Base-by-base conservation (phyloP, 2,329 filamentous ascomycete species). In the Paraphoma sp. region DNA sequence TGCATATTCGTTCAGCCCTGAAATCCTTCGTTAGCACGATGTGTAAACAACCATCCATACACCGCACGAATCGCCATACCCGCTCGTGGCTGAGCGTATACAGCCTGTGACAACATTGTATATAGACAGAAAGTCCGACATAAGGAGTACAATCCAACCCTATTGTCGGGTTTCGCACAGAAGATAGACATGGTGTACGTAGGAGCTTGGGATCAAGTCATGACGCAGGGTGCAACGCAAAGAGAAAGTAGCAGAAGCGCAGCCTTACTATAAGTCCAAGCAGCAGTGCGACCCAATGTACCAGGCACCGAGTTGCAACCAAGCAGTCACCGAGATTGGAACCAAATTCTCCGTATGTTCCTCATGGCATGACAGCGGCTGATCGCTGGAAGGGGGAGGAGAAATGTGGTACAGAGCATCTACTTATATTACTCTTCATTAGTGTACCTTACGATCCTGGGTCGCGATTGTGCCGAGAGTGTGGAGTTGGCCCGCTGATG, bases 341-440 rank as follows among this genome's bases (percentile, higher is more conserved):
- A 42, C 50, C 56, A 61, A 65, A 63, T 60, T 65, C 66, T 65
- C 65, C 64, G 65, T 59, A 48, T 53, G 38, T 51, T 60, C 44
- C 48, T 59, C 54, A 55, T 57, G 57, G 54, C 51, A 52, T 56
- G 59, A 63, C 51, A 45, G 58, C 65, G 63, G 67, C 60, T 62
- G 62, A 57, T 64, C 63, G 59, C 45, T 55, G 54, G 54, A 59
- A 45, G 28, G 49, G 61, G 48, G 23, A 63, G 57, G 63, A 57
- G 64, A 62, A 55, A 45, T 56, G 45, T 51, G 50, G 60, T 64
- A 62, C 53, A 65, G 59, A 60, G 52, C 60, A 67, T 63, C 51
- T 70, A 68, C 59, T 56, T 72, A 72, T 43, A 73, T 73, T 74
- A 59, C 56, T 45, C 46, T 73, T 71, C 58, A 71, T 74, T 71